Base-by-base conservation (phyloP, 345 rosid species). In the Camelina sativa region DNA sequence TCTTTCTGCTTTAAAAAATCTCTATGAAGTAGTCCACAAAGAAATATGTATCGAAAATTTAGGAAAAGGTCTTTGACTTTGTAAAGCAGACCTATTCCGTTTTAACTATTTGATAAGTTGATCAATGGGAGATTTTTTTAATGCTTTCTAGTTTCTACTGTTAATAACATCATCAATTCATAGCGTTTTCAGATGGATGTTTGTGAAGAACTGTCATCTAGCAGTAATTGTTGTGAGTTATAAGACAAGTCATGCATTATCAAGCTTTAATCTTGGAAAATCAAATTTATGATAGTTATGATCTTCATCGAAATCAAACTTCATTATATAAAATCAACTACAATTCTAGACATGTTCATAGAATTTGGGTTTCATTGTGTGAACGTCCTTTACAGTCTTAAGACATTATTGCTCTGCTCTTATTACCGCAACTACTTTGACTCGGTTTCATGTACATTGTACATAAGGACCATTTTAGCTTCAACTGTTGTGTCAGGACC, bases 1-100 rank as follows among this genome's bases (percentile, higher is more conserved):
- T 54, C 16, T 52, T 15, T 53, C 48, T 69, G 43, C 40, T 69
- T 58, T 22, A 20, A 32, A 67, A 67, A 5, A 15, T 43, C 41
- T 53, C 62, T 43, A 11, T 76, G 50, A 62, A 61, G 47, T 32
- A 76, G 69, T 53, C 22, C 32, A n/a, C 50, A 68, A 68, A 52
- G 74, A 60, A 67, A 51, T 40, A 19, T 40, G 44, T 75, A 58
- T 65, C 4, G 30, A 43, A 25, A 16, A 25, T 34, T 66, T 51
- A 19, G 13, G n/a, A 47, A 32, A 28, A 58, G 8, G n/a, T 71
- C 51, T 3, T 22, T 61, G 28, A 71, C 40, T 60, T 28, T 34
- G 59, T 71, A 71, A 35, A 71, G 25, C 47, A 46, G 23, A 70
- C 17, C 47, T 32, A 16, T 22, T 67, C 37, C 44, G 2, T 11